Percentiles rank a stretch among this genome's conserved stretches.
phyloP scores from a whole-genome alignment of 2,329 filamentous ascomycete genomes.

The Colletotrichum tropicale region DNA sequence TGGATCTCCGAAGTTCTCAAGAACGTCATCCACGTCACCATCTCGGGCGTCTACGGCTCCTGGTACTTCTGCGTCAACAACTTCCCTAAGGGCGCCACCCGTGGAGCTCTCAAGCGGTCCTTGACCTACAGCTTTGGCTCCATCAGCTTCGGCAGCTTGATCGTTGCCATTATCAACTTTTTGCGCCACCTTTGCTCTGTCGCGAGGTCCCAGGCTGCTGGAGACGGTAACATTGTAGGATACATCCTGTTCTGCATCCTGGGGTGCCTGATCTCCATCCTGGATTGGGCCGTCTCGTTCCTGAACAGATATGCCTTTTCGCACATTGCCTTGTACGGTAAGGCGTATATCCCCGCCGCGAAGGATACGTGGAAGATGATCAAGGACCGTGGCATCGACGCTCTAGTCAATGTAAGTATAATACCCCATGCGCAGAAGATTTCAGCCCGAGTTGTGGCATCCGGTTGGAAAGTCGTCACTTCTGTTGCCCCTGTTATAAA shows the following conservation, averaged over 20 bases:
- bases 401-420: slow-evolving; percentile 73
- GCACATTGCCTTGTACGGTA: slow-evolving; percentile 92
- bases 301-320: slow-evolving; percentile 93
- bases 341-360: slow-evolving; percentile 82
- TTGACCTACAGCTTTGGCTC: slow-evolving; percentile 93
- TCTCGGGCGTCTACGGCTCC: slow-evolving; percentile 87
- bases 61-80: slow-evolving; percentile 85
- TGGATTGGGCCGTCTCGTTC: slow-evolving; percentile 88
- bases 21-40: slow-evolving; percentile 87
- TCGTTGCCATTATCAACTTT: slow-evolving; percentile 88
- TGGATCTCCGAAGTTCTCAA: slow-evolving; percentile 96
- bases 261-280: slow-evolving; percentile 74
- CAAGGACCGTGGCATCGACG: slow-evolving; percentile 89
- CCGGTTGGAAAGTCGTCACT: too few species aligned
- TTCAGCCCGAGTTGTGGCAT: too few species aligned
- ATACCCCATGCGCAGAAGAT: too few species aligned
- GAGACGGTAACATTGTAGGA: slow-evolving; percentile 71
- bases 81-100: slow-evolving; percentile 79
- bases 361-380: slow-evolving; percentile 94
- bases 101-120: slow-evolving; percentile 80
- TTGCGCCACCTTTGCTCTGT: slow-evolving; percentile 82
- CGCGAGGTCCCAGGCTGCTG: slow-evolving; percentile 67
- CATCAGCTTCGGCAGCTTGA: slow-evolving; percentile 82
- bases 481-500: background rate
- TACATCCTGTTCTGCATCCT: slow-evolving; percentile 75